These are phyloP conservation scores for Niebla homalea DNA, from an alignment of 495 filamentous ascomycete species.

Conservation along the genomic window DNA sequence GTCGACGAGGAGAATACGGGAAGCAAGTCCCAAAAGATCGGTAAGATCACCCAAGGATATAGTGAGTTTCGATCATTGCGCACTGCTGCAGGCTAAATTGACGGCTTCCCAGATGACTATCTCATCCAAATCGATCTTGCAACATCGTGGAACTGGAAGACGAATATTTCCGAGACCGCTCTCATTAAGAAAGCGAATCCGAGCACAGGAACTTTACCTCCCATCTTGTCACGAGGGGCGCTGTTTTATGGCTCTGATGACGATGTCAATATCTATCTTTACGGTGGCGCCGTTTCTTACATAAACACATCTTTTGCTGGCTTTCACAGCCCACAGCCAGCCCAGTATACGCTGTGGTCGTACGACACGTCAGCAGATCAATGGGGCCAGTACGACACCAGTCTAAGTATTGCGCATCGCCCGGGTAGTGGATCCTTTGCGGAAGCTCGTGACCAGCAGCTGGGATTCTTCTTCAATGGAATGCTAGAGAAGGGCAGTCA, in stretches of 20 bases:
- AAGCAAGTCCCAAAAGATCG: conserved; percentile 1
- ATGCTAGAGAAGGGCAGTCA: conserved; percentile 24
- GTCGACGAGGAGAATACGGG: conserved; percentile 10
- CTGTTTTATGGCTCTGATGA: conserved; percentile 21
- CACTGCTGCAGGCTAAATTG: not conserved
- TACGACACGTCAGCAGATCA: conserved; percentile 10
- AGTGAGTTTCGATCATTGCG: conserved; percentile 7
- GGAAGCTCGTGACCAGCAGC: conserved; percentile 23
- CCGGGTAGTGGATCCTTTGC: conserved; percentile 26
- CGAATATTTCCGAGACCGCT: conserved; percentile 23
- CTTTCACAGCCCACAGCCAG: conserved; percentile 15
- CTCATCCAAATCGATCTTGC: conserved; percentile 25
- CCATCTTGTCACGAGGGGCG: conserved; percentile 22
- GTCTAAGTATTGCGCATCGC: conserved; percentile 14
- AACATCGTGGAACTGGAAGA: conserved; percentile 31
- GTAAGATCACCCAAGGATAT: conserved; percentile 14
- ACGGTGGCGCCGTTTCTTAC: conserved; percentile 24
- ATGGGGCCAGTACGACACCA: conserved; percentile 29
- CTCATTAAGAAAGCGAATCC: conserved; percentile 22
- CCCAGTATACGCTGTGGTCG: conserved; percentile 20
- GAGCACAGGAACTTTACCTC: conserved; percentile 15
- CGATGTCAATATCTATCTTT: conserved; percentile 21
- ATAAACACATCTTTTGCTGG: conserved; percentile 25
- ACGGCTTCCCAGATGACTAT: conserved; percentile 20
- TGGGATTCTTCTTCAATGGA: conserved; percentile 32